Percentiles rank a stretch among this genome's conserved stretches.
Conservation (phyloP, 257 asterid species). For the Asclepias syriaca region DNA sequence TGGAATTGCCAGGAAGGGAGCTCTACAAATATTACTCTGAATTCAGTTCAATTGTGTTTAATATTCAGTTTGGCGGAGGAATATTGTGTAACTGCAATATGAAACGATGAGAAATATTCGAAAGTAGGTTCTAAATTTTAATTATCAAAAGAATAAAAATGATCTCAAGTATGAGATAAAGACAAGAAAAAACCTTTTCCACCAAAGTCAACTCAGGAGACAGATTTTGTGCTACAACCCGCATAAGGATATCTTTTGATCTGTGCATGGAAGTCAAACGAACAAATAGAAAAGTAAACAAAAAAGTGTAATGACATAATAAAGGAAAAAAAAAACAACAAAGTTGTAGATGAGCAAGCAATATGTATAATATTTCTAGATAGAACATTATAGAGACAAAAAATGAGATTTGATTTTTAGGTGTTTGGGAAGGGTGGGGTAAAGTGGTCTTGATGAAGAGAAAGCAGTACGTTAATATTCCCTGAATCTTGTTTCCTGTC, state of each 20-base stretch:
- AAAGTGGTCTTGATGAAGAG: constrained; percentile 15
- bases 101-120: neutral
- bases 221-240: constrained; percentile 83
- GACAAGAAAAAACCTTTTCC: constrained; percentile 57
- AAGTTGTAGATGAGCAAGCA: neutral
- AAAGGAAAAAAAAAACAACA: neutral
- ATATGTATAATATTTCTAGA: neutral
- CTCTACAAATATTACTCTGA: neutral
- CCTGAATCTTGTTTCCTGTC: constrained; percentile 68
- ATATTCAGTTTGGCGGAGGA: neutral
- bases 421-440: neutral
- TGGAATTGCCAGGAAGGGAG: neutral
- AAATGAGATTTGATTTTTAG: neutral
- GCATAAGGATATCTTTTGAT: constrained; percentile 83
- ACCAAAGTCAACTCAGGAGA: constrained; percentile 83
- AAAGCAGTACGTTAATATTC: constrained; percentile 76
- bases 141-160: neutral
- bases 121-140: neutral
- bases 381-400: neutral
- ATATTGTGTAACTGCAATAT: neutral
- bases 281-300: constrained; percentile 12
- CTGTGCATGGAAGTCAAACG: constrained; percentile 45
- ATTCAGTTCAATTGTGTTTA: neutral
- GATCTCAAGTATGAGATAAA: neutral
- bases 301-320: neutral